Conservation (phyloP, 225 moss, liverwort and hornwort genomes). For the Rhytidiadelphus loreus region DNA sequence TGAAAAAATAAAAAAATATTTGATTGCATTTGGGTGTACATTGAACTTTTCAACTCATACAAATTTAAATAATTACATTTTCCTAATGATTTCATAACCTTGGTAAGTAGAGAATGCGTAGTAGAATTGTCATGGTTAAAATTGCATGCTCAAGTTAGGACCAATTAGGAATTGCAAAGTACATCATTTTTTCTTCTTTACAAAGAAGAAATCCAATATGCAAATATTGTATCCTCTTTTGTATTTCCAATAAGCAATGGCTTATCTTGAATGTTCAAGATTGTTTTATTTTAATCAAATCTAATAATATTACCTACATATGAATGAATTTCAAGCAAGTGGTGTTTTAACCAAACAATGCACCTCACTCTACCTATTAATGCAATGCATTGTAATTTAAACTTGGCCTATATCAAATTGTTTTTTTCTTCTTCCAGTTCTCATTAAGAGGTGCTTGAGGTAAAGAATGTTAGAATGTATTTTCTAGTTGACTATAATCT, state of each 20-base stretch:
- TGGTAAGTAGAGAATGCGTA: background rate
- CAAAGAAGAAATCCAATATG: rapidly evolving
- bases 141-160: background rate
- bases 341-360: background rate
- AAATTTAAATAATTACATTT: background rate
- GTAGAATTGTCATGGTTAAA: background rate
- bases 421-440: background rate
- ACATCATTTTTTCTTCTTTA: background rate
- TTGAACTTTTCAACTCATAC: background rate
- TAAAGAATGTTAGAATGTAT: background rate
- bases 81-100: background rate
- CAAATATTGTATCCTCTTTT: background rate
- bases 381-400: background rate
- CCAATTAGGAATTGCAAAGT: background rate
- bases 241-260: background rate
- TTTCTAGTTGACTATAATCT: too few relatives aligned
- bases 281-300: background rate
- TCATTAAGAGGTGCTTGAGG: background rate
- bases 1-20: background rate
- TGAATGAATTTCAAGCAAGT: background rate
- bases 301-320: background rate
- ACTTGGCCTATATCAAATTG: background rate
- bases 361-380: background rate
- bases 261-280: rapidly evolving
- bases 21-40: background rate